Percentiles rank a stretch among this genome's conserved stretches.
Evolutionary conservation across 106 monocot genomes (phyloP).

Genomic region (Iris macrosiphon): DNA sequence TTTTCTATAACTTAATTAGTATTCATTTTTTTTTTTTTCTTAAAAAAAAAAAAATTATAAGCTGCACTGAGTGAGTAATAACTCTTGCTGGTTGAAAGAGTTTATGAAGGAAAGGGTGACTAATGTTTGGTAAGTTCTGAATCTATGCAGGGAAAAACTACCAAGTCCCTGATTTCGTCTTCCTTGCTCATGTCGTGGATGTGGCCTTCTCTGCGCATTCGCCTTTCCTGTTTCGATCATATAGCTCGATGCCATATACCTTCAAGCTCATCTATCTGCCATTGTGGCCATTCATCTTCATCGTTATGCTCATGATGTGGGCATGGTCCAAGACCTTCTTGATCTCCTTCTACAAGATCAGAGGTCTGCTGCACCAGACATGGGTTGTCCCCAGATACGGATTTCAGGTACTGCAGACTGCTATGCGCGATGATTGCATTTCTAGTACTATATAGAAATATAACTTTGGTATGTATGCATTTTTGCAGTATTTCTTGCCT

Average conservation of each 20-base stretch:
- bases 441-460: too few species aligned
- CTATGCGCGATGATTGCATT: too few species aligned
- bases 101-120: too few species aligned
- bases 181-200: slow-evolving; percentile 84
- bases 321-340: slow-evolving; percentile 81
- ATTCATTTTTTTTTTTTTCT: too few species aligned
- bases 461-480: too few species aligned
- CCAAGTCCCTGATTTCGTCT: slow-evolving; percentile 72
- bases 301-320: slow-evolving; percentile 74
- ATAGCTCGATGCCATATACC: slow-evolving; percentile 39
- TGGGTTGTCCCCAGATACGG: slow-evolving; percentile 86
- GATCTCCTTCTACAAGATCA: slow-evolving; percentile 70
- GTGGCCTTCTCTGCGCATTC: slow-evolving; percentile 48
- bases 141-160: too few species aligned
- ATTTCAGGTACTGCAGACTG: slow-evolving; percentile 52
- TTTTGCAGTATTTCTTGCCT: slow-evolving; percentile 84
- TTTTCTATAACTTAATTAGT: too few species aligned
- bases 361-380: slow-evolving; percentile 47
- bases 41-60: too few species aligned
- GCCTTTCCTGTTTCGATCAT: slow-evolving; percentile 49
- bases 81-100: too few species aligned
- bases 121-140: too few species aligned
- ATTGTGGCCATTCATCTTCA: slow-evolving; percentile 52
- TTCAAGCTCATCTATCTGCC: slow-evolving; percentile 23
- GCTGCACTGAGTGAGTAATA: too few species aligned